Evolutionary conservation across 352 stramenopile species (phyloP), one percentile per base, ranked within the genome.

Genomic region (Phytophthora pluvialis): DNA sequence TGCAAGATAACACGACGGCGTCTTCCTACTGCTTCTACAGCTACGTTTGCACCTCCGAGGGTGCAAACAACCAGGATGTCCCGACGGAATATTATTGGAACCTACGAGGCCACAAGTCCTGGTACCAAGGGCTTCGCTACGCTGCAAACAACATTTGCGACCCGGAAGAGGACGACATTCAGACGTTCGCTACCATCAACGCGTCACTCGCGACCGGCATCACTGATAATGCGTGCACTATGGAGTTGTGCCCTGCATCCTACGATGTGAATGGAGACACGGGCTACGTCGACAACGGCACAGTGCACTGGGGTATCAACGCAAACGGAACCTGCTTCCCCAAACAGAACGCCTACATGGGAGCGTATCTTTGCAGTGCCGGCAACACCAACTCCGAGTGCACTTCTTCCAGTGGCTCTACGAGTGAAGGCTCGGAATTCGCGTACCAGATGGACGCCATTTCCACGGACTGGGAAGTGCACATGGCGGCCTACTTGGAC

Each of bases 381-480:
- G 80, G 64, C 10, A 89, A 87, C 64, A 72, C 38, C 4, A 62
- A 64, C 10, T 28, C 64, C 2, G 33, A 62, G 21, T 90, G 78
- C 48, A 58, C 56, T 8, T n/a, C 50, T 4, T 67, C 61, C 3
- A 63, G 51, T 5, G 55, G 63, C 0, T 77, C 67, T 1, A 60
- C 67, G 1, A 51, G 44, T 33, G 40, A 61, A 1, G 29, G 31
- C 0, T 67, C 62, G 1, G 43, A 72, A 35, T 91, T 90, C 38
- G 53, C 59, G n/a, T 91, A 91, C 45, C 84, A 98, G 60, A 96
- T 97, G 56, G 95, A 99, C 72, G 94, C 94, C 7, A 90, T 98
- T 16, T 97, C 92, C 6, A 80, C 88, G 28, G 93, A 98, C 60
- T 94, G 90, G 72, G 80, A 86, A 12, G 55, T 98, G 6, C 88